A percentile compares a stretch with the other conserved stretches of the same genome.
Evolutionary conservation across 2,329 filamentous ascomycete species (phyloP).

Genomic region (Zymoseptoria pseudotritici): DNA sequence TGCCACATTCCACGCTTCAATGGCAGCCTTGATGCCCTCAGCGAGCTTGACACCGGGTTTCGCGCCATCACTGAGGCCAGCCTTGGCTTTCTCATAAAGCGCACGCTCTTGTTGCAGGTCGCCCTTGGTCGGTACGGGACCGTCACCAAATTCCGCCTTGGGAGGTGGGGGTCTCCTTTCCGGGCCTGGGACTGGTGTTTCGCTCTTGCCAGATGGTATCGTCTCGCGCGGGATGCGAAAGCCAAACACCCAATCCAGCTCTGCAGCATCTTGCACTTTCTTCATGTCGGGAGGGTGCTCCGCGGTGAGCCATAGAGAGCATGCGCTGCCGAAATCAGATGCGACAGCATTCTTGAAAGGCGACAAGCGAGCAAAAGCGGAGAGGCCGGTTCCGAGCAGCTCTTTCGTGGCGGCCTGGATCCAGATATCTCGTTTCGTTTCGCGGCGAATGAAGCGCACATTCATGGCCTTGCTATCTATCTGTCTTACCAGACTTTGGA

Average conservation of each 20-base stretch:
- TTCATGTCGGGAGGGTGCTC: slow-evolving; percentile 44
- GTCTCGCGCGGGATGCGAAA: slow-evolving; percentile 63
- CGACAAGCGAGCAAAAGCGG: slow-evolving; percentile 58
- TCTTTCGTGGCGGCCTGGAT: slow-evolving; percentile 63
- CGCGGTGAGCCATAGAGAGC: slow-evolving; percentile 76
- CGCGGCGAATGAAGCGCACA: slow-evolving; percentile 42
- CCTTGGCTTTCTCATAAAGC: slow-evolving; percentile 41
- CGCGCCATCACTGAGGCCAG: slow-evolving; percentile 5
- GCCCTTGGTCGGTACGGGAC: slow-evolving; percentile 45
- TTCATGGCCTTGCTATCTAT: slow-evolving; percentile 37
- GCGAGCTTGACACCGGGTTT: slow-evolving; percentile 8
- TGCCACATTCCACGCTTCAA: slow-evolving; percentile 51
- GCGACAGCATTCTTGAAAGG: slow-evolving; percentile 77
- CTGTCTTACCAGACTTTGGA: slow-evolving; percentile 58
- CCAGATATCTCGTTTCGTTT: slow-evolving; percentile 71
- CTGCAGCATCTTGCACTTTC: slow-evolving; percentile 33
- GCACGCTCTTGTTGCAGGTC: slow-evolving; percentile 49
- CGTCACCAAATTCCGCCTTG: slow-evolving; percentile 43
- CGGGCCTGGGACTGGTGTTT: slow-evolving; percentile 52
- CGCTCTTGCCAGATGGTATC: slow-evolving; percentile 47
- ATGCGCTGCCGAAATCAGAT: slow-evolving; percentile 53
- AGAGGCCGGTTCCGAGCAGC: slow-evolving; percentile 56
- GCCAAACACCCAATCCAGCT: slow-evolving; percentile 81
- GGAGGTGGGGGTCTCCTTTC: slow-evolving; percentile 44
- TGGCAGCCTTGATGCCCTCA: slow-evolving; percentile 34